Conservation (phyloP, 1,139 yeast species). For the Yamadazyma membranifaciens region DNA sequence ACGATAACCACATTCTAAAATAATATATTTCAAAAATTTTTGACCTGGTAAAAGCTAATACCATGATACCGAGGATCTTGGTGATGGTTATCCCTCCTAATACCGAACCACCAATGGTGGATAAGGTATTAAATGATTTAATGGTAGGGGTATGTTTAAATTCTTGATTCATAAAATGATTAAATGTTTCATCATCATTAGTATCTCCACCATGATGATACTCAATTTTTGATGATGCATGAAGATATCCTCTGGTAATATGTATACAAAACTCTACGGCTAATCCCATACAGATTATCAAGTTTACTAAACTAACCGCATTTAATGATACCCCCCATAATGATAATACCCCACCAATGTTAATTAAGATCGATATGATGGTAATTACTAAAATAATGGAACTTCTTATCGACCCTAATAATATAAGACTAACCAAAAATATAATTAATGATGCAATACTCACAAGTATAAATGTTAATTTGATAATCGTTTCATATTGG, state of each 20-base stretch:
- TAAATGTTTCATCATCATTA: conserved; percentile 11
- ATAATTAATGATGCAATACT: conserved; percentile 56
- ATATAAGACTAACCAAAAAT: conserved; percentile 49
- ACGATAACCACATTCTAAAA: conserved; percentile 92
- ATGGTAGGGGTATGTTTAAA: conserved; percentile 20
- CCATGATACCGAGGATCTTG: conserved; percentile 82
- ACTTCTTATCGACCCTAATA: conserved; percentile 67
- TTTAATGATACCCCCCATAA: conserved; percentile 75
- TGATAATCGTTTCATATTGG: conserved; percentile 69
- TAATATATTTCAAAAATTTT: conserved; percentile 89
- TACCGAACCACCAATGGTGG: conserved; percentile 81
- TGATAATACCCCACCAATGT: conserved; percentile 80
- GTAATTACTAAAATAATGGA: conserved; percentile 57
- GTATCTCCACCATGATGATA: conserved; percentile 1
- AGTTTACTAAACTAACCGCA: conserved; percentile 85
- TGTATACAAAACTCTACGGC: conserved; percentile 94
- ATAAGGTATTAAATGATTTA: conserved; percentile 56
- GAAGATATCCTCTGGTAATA: conserved; percentile 72
- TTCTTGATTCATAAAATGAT: neutral
- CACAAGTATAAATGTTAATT: conserved; percentile 55
- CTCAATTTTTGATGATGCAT: conserved; percentile 15
- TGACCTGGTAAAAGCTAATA: conserved; percentile 81
- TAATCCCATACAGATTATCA: conserved; percentile 85
- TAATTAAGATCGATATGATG: conserved; percentile 62
- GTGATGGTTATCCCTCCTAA: conserved; percentile 89